These are phyloP conservation scores for Cladophialophora exuberans DNA, from an alignment of 2,329 filamentous ascomycete genomes.

Conservation along the genomic window DNA sequence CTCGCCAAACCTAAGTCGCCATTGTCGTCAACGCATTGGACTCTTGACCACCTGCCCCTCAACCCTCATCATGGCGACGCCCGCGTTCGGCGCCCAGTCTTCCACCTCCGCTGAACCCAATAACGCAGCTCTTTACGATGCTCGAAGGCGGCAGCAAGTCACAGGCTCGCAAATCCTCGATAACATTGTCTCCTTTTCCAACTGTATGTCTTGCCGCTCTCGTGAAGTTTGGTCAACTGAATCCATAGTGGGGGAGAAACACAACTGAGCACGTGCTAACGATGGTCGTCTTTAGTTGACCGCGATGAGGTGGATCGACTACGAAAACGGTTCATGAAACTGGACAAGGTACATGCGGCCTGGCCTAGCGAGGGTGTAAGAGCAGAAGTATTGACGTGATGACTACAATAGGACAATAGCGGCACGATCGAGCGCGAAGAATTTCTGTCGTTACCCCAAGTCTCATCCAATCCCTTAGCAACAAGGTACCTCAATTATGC, in stretches of 20 bases:
- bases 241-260: not conserved
- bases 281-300: slow-evolving; percentile 68
- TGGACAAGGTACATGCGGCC: slow-evolving; percentile 75
- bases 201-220: slow-evolving; percentile 67
- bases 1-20: too few species aligned
- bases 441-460: slow-evolving; percentile 94
- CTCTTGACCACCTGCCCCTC: not conserved
- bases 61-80: slow-evolving; percentile 43
- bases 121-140: slow-evolving; percentile 49
- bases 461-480: slow-evolving; percentile 95
- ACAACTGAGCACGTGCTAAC: slow-evolving; percentile 21
- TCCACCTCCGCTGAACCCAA: slow-evolving; percentile 44
- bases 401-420: slow-evolving; percentile 76
- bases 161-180: slow-evolving; percentile 75
- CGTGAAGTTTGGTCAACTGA: not conserved
- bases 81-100: slow-evolving; percentile 44
- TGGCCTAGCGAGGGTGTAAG: not conserved
- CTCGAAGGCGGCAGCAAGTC: slow-evolving; percentile 46
- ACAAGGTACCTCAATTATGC: slow-evolving; percentile 67
- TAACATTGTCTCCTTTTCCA: slow-evolving; percentile 93
- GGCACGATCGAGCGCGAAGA: slow-evolving; percentile 98
- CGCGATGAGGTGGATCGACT: slow-evolving; percentile 95
- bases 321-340: slow-evolving; percentile 97
- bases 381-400: not conserved
- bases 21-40: too few species aligned